phyloP scores from a whole-genome alignment of 345 rosid genomes.

The Lumnitzera racemosa region DNA sequence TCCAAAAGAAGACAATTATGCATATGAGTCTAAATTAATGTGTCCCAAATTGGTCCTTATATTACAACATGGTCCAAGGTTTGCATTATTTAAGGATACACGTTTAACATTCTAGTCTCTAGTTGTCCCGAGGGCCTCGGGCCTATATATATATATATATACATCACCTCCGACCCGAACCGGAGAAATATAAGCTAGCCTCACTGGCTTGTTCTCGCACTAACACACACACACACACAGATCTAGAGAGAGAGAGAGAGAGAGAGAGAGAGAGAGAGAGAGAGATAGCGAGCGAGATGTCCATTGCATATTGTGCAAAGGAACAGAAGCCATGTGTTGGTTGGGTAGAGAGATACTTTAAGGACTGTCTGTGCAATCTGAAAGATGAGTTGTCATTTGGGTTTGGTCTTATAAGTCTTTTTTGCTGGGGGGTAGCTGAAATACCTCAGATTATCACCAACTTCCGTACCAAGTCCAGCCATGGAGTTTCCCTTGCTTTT shows the following conservation, averaged over 20 bases:
- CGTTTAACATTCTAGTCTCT: too few relatives aligned
- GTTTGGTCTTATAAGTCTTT: constrained; percentile 57
- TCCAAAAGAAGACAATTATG: too few relatives aligned
- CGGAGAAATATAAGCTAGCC: too few relatives aligned
- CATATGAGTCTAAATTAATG: too few relatives aligned
- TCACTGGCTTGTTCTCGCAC: not conserved
- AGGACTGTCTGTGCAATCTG: constrained; percentile 75
- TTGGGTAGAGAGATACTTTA: constrained; percentile 74
- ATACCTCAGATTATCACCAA: constrained; percentile 92
- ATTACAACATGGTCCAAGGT: too few relatives aligned
- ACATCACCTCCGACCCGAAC: not conserved
- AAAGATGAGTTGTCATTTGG: constrained; percentile 67
- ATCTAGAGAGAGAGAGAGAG: constrained; percentile 13
- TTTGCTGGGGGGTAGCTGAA: constrained; percentile 92
- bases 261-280: constrained; percentile 21
- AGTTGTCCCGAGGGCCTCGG: too few relatives aligned
- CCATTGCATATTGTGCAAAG: constrained; percentile 39
- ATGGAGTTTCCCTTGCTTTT: constrained; percentile 83
- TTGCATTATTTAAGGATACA: too few relatives aligned
- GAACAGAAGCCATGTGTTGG: constrained; percentile 56
- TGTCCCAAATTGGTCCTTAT: too few relatives aligned
- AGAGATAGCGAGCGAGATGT: constrained; percentile 24
- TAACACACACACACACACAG: not conserved
- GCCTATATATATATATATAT: not conserved
- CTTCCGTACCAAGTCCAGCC: constrained; percentile 84